Evolutionary conservation across 78 protist species (phyloP), one percentile per base, ranked within the genome.

Genomic region (Planoprotostelium fungivorum): DNA sequence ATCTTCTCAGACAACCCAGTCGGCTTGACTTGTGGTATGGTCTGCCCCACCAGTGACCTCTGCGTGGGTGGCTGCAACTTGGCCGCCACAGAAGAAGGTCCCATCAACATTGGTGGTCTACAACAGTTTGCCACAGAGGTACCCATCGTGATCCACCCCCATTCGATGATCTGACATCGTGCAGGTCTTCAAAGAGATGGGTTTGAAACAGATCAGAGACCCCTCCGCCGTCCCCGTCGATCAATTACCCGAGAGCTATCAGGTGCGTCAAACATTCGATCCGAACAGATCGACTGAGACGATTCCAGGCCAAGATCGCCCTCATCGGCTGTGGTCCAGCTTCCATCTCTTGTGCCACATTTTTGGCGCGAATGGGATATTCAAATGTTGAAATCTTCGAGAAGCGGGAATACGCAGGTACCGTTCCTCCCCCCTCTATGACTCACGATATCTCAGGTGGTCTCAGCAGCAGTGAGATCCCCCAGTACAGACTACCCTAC

Each of bases 311-410:
- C 28, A 93, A 91, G 89, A 96, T 98, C 36, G 98, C 97, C 28
- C 63, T 96, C 37, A 34, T 97, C 29, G 99, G 99, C 5, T 92
- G 98, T 93, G 99, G 99, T 36, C 99, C 99, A 23, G 98, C 99
- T 1, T 93, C 97, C 35, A 93, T 99, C 0, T 86, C 95, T 31
- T 94, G 98, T 87, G 99, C 97, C 1, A 97, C 99, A 16, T 99
- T 94, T 88, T 94, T 99, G 84, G 98, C 96, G 0, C 94, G 99
- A 35, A 83, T 97, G 10, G 99, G 99, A 16, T 98, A 97, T 90
- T 37, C 89, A 28, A 90, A 97, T 88, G 86, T 98, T 31, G 94
- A 98, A 16, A 87, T 98, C 85, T 96, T 96, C 86, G 99, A 98
- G 89, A 94, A 94, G 90, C 86, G 95, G 34, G 87, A 83, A 88